Base-by-base conservation (phyloP, 306 rosid species). In the Vigna unguiculata region DNA sequence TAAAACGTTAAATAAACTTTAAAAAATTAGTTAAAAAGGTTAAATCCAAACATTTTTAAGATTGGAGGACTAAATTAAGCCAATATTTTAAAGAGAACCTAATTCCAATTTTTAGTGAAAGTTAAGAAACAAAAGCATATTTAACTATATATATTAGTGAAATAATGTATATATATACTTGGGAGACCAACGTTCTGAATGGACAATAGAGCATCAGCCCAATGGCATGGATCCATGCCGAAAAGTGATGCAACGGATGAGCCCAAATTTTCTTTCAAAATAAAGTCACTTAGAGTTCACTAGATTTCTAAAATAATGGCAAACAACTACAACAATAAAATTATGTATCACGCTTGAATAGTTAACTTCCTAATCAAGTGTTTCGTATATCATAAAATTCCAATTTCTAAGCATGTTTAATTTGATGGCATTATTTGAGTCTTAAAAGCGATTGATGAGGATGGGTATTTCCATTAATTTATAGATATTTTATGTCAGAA, bases 131-230 rank as follows among this genome's bases (percentile, higher is more conserved):
- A n/a, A n/a, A n/a, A n/a, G n/a, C n/a, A n/a, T n/a, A n/a, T n/a
- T n/a, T n/a, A n/a, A n/a, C n/a, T n/a, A n/a, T n/a, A n/a, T n/a
- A 69, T 8, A 17, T 11, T 11, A 20, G 34, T 51, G 63, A 36
- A 19, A 14, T 24, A 57, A 7, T n/a, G 34, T 47, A 32, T 36
- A 20, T 72, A 66, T 22, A 14, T 72, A 3, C 15, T 43, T 43
- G 5, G 3, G 52, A 36, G 65, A 36, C 41, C 22, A 12, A 73
- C 5, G 25, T 24, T 73, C 30, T 41, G 58, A 73, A 25, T 24
- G 55, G 78, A 73, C 4, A 60, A 45, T 58, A 20, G 47, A 59
- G 69, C 47, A 45, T 9, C 15, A 74, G 71, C 78, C 78, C 78
- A 74, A 45, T 6, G 30, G 25, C 11, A 41, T 11, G 22, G 25